phyloP scores from a whole-genome alignment of 2,329 filamentous ascomycete genomes.

The Clonostachys chloroleuca region DNA sequence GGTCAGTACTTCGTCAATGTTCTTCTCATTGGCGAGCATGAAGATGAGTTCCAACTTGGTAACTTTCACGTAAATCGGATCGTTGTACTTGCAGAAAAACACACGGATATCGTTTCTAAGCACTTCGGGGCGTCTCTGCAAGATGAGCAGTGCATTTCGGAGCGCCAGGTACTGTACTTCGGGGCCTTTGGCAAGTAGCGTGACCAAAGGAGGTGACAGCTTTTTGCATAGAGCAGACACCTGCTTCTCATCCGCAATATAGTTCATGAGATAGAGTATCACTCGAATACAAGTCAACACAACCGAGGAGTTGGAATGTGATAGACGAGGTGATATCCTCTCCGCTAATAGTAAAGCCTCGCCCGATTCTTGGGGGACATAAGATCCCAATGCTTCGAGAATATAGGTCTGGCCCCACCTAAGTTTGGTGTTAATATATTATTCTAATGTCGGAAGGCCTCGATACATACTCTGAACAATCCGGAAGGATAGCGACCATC shows the following conservation, averaged over 20 bases:
- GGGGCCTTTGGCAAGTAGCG: slow-evolving; percentile 88
- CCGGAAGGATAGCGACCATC: slow-evolving; percentile 91
- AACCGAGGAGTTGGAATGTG: slow-evolving; percentile 94
- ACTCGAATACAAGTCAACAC: slow-evolving; percentile 95
- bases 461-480: slow-evolving; percentile 86
- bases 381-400: slow-evolving; percentile 94
- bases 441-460: background rate
- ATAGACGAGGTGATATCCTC: slow-evolving; percentile 89
- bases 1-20: slow-evolving; percentile 91
- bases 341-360: slow-evolving; percentile 90
- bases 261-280: slow-evolving; percentile 97
- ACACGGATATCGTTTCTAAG: slow-evolving; percentile 94
- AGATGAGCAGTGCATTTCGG: slow-evolving; percentile 86
- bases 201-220: slow-evolving; percentile 90
- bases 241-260: slow-evolving; percentile 88
- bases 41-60: slow-evolving; percentile 98
- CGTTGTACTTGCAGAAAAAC: slow-evolving; percentile 99
- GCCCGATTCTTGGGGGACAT: slow-evolving; percentile 84
- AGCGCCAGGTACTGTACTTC: slow-evolving; percentile 98
- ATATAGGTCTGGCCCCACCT: slow-evolving; percentile 99
- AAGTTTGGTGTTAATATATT: background rate
- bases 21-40: slow-evolving; percentile 93
- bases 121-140: slow-evolving; percentile 90
- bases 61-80: slow-evolving; percentile 98
- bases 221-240: slow-evolving; percentile 85